Evolutionary conservation across 495 filamentous ascomycete genomes (phyloP).

Genomic region (Apodospora peruviana): DNA sequence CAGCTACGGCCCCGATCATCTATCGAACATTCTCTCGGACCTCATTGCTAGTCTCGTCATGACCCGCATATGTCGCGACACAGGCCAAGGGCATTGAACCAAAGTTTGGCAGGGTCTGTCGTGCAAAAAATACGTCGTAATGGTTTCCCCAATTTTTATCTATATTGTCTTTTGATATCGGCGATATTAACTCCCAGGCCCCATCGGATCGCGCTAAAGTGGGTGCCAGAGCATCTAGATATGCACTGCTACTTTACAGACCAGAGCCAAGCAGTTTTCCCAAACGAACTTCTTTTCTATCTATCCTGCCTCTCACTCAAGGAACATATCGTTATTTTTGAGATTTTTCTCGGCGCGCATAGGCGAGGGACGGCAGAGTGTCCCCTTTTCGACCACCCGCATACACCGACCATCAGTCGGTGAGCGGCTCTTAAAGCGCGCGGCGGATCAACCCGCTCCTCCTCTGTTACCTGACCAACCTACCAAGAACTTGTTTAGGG

Average conservation of each 20-base stretch:
- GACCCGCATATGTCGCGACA: background rate
- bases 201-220: background rate
- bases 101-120: background rate
- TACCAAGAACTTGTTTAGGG: too few species aligned
- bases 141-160: background rate
- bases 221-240: background rate
- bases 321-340: background rate
- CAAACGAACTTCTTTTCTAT: too few species aligned
- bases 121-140: background rate
- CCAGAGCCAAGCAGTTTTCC: background rate
- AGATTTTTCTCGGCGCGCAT: conserved; percentile 2
- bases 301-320: too few species aligned
- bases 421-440: conserved; percentile 19
- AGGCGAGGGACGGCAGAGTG: conserved; percentile 14
- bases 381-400: conserved; percentile 14
- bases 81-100: background rate
- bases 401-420: conserved; percentile 22
- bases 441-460: conserved; percentile 18
- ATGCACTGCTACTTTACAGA: background rate
- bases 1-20: background rate
- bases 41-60: background rate
- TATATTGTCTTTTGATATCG: background rate
- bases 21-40: background rate
- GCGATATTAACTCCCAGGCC: background rate
- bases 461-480: conserved; percentile 2